phyloP scores from a whole-genome alignment of 495 filamentous ascomycete species.

The Penicillium soppii region DNA sequence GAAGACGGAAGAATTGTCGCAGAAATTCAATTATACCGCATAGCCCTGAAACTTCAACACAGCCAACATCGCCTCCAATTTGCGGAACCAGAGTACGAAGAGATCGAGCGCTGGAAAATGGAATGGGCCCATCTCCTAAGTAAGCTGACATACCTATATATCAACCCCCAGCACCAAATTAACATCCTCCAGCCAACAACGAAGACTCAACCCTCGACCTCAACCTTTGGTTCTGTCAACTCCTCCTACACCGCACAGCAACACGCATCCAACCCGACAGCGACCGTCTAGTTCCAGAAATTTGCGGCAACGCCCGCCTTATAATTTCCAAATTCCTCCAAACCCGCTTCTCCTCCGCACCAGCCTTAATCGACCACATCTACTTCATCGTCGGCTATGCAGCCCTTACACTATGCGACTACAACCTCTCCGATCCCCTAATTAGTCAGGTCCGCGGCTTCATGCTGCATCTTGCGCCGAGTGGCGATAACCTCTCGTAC shows the following conservation, averaged over 20 bases:
- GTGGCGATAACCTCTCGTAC: conserved; percentile 39
- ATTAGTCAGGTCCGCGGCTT: conserved; percentile 40
- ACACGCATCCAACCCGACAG: conserved; percentile 27
- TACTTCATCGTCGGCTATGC: conserved; percentile 43
- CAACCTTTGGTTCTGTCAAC: conserved; percentile 40
- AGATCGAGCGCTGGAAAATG: conserved; percentile 40
- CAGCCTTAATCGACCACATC: conserved; percentile 36
- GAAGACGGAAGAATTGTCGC: conserved; percentile 39
- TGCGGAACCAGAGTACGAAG: conserved; percentile 34
- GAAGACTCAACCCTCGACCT: conserved; percentile 35
- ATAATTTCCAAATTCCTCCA: conserved; percentile 38
- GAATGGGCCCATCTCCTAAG: conserved; percentile 41
- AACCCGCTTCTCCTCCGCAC: conserved; percentile 28
- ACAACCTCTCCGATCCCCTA: conserved; percentile 34
- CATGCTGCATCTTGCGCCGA: conserved; percentile 37
- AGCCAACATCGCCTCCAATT: conserved; percentile 30
- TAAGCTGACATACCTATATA: conserved; percentile 9
- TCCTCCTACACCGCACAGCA: conserved; percentile 38
- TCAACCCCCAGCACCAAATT: not conserved
- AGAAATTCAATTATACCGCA: conserved; percentile 39
- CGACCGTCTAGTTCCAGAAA: conserved; percentile 30
- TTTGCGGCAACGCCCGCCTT: conserved; percentile 34
- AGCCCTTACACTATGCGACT: conserved; percentile 42
- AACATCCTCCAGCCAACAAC: conserved; percentile 25
- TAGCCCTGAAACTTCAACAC: conserved; percentile 30